These are phyloP conservation scores for Stenocarpella maydis DNA, from an alignment of 2,329 filamentous ascomycete species.

Conservation along the genomic window DNA sequence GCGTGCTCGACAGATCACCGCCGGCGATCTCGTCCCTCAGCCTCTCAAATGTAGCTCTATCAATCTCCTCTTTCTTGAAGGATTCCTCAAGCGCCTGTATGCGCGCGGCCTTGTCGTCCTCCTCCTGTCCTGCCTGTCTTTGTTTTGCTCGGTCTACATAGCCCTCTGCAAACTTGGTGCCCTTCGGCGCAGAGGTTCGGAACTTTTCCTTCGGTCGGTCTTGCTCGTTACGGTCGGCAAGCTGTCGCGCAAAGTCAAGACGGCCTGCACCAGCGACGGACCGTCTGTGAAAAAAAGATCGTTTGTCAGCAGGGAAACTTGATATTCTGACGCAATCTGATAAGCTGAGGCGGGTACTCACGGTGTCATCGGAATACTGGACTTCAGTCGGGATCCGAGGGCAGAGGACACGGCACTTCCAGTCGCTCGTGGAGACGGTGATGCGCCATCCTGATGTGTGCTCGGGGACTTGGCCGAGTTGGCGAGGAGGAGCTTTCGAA, in stretches of 20 bases:
- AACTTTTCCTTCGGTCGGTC: constrained; percentile 73
- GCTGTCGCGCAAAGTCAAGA: constrained; percentile 82
- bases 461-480: constrained; percentile 51
- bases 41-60: constrained; percentile 79
- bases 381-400: constrained; percentile 79
- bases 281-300: constrained; percentile 61
- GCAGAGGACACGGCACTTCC: constrained; percentile 47
- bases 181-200: constrained; percentile 82
- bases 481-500: constrained; percentile 77
- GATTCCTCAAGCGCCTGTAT: constrained; percentile 83
- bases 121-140: constrained; percentile 60
- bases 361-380: constrained; percentile 95
- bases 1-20: constrained; percentile 80
- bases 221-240: constrained; percentile 74
- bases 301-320: background rate
- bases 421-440: constrained; percentile 44
- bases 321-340: background rate
- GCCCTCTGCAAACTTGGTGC: constrained; percentile 78
- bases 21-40: constrained; percentile 80
- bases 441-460: constrained; percentile 55
- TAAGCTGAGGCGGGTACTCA: constrained; percentile 53
- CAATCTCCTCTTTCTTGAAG: constrained; percentile 84
- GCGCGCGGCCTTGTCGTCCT: constrained; percentile 66
- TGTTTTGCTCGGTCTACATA: constrained; percentile 84
- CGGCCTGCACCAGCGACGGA: constrained; percentile 61